Evolutionary conservation across 2,329 filamentous ascomycete species (phyloP).

Genomic region (Botryotinia globosa): DNA sequence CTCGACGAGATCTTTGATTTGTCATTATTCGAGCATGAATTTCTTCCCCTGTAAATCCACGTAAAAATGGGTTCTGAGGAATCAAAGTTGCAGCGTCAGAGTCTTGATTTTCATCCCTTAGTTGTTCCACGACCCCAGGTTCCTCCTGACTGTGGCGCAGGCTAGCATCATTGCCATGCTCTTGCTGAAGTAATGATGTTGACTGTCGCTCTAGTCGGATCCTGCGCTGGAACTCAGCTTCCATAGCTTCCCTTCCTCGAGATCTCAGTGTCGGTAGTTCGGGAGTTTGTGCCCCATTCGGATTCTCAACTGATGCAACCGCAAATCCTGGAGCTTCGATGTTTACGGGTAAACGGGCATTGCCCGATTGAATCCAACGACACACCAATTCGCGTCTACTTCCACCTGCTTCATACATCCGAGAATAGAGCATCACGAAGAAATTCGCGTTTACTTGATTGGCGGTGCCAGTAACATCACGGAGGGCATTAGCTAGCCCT

Average conservation of each 20-base stretch:
- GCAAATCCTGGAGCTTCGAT: background rate
- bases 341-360: background rate
- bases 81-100: background rate
- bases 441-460: background rate
- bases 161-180: background rate
- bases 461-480: background rate
- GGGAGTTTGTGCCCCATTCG: background rate
- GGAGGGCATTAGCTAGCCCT: background rate
- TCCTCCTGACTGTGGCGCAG: background rate
- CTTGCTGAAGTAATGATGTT: background rate
- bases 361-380: background rate
- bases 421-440: background rate
- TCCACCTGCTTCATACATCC: background rate
- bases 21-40: background rate
- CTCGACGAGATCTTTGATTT: background rate
- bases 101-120: background rate
- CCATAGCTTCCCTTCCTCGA: background rate
- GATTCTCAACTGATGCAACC: background rate
- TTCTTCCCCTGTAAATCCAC: background rate
- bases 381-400: background rate
- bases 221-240: background rate
- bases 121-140: background rate
- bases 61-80: background rate
- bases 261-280: fast-evolving
- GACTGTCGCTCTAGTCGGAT: background rate